Evolutionary conservation across 2,329 filamentous ascomycete genomes (phyloP).

Genomic region (Ceratocystis papillata): DNA sequence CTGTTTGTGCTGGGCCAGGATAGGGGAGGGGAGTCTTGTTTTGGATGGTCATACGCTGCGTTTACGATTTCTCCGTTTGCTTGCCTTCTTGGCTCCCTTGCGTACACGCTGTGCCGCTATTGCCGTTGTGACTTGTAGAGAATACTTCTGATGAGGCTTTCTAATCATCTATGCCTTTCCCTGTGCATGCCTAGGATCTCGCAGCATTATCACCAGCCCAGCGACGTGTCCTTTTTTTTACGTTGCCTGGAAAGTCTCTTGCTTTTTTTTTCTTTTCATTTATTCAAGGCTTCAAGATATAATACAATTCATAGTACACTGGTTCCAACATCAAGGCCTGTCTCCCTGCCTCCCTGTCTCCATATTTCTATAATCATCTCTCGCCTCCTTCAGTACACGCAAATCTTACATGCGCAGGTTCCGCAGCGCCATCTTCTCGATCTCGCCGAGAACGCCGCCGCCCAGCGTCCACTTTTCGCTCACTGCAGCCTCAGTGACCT

Average conservation of each 20-base stretch:
- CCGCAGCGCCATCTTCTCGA: slow-evolving; percentile 56
- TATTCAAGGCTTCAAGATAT: slow-evolving; percentile 14
- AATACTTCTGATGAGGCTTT: neutral
- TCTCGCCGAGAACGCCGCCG: slow-evolving; percentile 71
- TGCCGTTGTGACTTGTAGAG: neutral
- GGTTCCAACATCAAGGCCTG: slow-evolving; percentile 2
- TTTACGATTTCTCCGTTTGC: slow-evolving; percentile 11
- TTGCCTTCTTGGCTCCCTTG: neutral
- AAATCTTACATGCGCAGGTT: slow-evolving; percentile 37
- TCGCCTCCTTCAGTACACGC: neutral
- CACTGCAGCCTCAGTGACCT: slow-evolving; percentile 59
- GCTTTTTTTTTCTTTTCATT: too few species aligned
- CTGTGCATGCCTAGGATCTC: too few species aligned
- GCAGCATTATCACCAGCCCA: too few species aligned
- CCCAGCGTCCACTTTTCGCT: slow-evolving; percentile 74
- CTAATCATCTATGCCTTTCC: too few species aligned
- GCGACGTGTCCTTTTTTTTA: neutral
- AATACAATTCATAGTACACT: slow-evolving; percentile 22
- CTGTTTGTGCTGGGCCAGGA: neutral
- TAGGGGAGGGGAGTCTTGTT: slow-evolving; percentile 6
- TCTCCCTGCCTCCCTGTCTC: neutral
- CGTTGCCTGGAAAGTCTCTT: neutral
- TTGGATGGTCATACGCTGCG: slow-evolving; percentile 16
- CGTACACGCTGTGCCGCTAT: neutral
- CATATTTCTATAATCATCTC: neutral